A percentile compares a stretch with the other conserved stretches of the same genome.
phyloP scores from a whole-genome alignment of 495 filamentous ascomycete genomes.

The Daldinia bambusicola region DNA sequence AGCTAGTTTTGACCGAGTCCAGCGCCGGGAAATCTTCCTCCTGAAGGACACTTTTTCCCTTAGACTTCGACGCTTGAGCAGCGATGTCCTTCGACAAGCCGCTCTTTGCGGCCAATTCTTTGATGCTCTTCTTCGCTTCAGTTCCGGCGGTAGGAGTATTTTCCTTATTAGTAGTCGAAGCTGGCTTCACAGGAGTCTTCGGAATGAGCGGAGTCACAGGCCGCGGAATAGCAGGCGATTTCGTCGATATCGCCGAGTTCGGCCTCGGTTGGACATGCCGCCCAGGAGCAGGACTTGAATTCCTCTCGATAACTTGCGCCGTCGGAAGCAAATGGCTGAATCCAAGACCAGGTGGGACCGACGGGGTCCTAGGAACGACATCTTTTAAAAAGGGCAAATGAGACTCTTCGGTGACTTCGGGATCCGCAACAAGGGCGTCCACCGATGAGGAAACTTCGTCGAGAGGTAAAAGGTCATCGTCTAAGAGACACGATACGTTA shows the following conservation, averaged over 20 bases:
- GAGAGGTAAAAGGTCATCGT: conserved; percentile 60
- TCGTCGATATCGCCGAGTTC: conserved; percentile 4
- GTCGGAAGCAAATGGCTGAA: conserved; percentile 65
- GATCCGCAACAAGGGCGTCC: conserved; percentile 67
- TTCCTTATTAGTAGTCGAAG: conserved; percentile 46
- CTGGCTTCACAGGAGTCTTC: conserved; percentile 14
- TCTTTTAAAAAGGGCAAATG: conserved; percentile 57
- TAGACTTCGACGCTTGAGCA: conserved; percentile 53
- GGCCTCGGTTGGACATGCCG: conserved; percentile 29
- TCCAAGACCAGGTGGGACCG: conserved; percentile 73
- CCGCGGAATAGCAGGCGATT: conserved; percentile 34
- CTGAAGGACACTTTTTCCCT: conserved; percentile 51
- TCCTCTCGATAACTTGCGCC: conserved; percentile 19
- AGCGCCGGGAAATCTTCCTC: conserved; percentile 71
- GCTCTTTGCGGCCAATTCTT: conserved; percentile 56
- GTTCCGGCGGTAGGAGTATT: conserved; percentile 12
- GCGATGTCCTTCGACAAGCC: conserved; percentile 61
- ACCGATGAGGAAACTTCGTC: conserved; percentile 65
- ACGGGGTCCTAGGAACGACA: conserved; percentile 54
- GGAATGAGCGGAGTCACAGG: conserved; percentile 43
- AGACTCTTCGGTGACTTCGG: conserved; percentile 47
- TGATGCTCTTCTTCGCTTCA: conserved; percentile 61
- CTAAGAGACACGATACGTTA: conserved; percentile 54
- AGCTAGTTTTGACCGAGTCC: conserved; percentile 50
- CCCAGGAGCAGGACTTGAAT: conserved; percentile 33